These are phyloP conservation scores for Sideroxylon spinosum DNA, from an alignment of 179 eudicot genomes.

Conservation along the genomic window DNA sequence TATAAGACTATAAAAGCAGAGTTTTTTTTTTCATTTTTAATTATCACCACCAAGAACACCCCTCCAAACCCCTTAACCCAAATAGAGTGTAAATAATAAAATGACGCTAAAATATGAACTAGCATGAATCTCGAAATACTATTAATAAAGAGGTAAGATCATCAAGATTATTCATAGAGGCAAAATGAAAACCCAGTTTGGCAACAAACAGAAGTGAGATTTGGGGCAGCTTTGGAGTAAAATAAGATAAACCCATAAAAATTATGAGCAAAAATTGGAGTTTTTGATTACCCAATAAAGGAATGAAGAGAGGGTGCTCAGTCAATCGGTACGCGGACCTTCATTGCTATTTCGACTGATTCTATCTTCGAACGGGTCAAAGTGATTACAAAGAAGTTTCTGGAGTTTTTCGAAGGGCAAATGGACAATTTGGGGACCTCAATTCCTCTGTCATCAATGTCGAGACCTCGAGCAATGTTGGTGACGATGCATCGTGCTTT, in stretches of 20 bases:
- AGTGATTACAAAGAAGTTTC: constrained; percentile 16
- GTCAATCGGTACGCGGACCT: constrained; percentile 49
- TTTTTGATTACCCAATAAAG: constrained; percentile 56
- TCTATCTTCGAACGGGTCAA: constrained; percentile 12
- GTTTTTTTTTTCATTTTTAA: too few species aligned
- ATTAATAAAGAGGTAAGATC: too few species aligned
- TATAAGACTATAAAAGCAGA: too few species aligned
- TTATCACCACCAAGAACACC: too few species aligned
- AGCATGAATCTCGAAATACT: too few species aligned
- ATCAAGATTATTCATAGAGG: too few species aligned
- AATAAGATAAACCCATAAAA: not conserved
- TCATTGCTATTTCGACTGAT: constrained; percentile 12
- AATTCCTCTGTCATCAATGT: constrained; percentile 48
- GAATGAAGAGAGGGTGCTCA: constrained; percentile 78
- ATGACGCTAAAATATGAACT: too few species aligned
- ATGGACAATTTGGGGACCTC: constrained; percentile 24
- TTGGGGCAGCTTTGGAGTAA: not conserved
- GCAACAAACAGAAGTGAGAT: too few species aligned
- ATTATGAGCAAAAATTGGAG: not conserved
- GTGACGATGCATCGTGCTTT: constrained; percentile 33
- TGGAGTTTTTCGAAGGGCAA: constrained; percentile 8
- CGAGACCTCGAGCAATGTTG: constrained; percentile 26
- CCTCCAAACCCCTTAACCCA: too few species aligned
- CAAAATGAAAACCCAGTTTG: too few species aligned
- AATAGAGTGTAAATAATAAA: not conserved